Conservation (phyloP, 345 rosid species). For the Salix dunnii region DNA sequence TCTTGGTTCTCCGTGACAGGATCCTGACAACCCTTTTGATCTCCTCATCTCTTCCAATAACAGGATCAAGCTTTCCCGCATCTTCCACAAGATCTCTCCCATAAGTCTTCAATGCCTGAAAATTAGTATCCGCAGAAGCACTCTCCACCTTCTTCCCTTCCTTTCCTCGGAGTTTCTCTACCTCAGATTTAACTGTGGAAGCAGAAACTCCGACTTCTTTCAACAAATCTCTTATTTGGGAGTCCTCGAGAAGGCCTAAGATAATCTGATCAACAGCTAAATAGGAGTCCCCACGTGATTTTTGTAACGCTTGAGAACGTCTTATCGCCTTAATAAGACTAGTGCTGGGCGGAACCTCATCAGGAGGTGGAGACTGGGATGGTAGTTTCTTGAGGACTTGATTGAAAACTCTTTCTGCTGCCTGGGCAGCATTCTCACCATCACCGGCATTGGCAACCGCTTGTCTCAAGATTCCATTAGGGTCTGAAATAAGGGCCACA, state of each 20-base stretch:
- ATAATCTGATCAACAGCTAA: conserved; percentile 77
- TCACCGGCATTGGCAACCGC: conserved; percentile 55
- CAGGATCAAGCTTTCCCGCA: conserved; percentile 93
- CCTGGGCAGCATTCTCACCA: conserved; percentile 53
- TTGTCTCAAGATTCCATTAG: conserved; percentile 62
- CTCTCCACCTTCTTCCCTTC: conserved; percentile 87
- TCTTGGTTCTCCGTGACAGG: conserved; percentile 83
- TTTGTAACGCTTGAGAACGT: conserved; percentile 73
- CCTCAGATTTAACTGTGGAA: conserved; percentile 58
- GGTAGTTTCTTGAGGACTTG: conserved; percentile 75
- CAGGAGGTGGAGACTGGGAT: conserved; percentile 74
- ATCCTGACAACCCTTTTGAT: conserved; percentile 78
- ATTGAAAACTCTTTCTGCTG: conserved; percentile 64
- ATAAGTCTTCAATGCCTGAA: conserved; percentile 83
- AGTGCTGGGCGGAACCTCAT: conserved; percentile 69
- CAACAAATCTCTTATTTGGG: conserved; percentile 63
- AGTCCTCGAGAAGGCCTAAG: conserved; percentile 80
- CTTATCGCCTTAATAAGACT: conserved; percentile 62
- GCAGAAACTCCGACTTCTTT: conserved; percentile 63
- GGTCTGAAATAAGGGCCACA: conserved; percentile 61
- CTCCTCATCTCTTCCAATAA: conserved; percentile 88
- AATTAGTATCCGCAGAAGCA: conserved; percentile 71
- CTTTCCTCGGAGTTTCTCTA: conserved; percentile 85
- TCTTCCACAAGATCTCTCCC: conserved; percentile 90
- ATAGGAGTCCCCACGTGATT: conserved; percentile 60